Conservation (phyloP, 345 rosid genomes). For the Eucalyptus polyanthemos region DNA sequence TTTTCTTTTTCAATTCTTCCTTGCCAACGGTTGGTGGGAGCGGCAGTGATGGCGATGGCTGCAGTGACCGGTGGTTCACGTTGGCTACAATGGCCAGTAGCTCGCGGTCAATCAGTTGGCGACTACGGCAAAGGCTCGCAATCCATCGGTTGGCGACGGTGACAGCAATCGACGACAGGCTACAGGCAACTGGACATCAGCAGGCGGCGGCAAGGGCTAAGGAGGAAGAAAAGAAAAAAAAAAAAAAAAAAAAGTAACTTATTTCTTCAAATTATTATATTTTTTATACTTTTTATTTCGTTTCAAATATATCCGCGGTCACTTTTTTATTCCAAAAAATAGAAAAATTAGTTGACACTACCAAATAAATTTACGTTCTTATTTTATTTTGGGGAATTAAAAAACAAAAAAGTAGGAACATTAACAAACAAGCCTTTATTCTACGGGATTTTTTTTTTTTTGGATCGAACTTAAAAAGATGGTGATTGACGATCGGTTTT, state of each 20-base stretch:
- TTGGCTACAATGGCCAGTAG: rapidly evolving
- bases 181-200: rapidly evolving
- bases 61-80: too few species aligned
- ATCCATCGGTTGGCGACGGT: rapidly evolving
- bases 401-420: too few species aligned
- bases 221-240: too few species aligned
- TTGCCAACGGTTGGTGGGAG: too few species aligned
- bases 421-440: too few species aligned
- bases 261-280: too few species aligned
- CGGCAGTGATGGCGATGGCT: rapidly evolving
- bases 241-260: too few species aligned
- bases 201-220: rapidly evolving
- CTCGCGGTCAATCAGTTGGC: rapidly evolving
- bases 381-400: rapidly evolving
- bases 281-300: too few species aligned
- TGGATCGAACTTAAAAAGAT: rapidly evolving
- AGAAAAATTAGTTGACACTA: too few species aligned
- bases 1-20: too few species aligned
- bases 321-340: too few species aligned
- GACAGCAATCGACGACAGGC: rapidly evolving
- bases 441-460: too few species aligned
- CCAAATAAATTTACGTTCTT: rapidly evolving
- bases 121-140: rapidly evolving
- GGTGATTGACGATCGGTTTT: neutral
- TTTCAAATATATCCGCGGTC: rapidly evolving